Evolutionary conservation across 2,329 filamentous ascomycete genomes (phyloP).

Genomic region (Fusarium burgessii): DNA sequence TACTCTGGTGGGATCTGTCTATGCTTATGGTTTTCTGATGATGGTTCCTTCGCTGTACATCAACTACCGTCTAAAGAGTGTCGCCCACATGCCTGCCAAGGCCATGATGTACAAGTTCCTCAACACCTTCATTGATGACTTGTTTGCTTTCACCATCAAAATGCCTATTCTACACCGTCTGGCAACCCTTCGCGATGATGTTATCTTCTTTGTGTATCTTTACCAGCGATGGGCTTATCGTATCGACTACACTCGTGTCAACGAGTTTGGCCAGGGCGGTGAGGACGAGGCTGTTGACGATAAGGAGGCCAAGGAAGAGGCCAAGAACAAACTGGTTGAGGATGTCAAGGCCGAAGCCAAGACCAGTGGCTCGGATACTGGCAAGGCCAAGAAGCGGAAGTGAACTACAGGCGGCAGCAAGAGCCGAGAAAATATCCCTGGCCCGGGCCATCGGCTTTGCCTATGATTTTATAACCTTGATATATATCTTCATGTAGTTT

Average conservation of each 20-base stretch:
- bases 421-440: background rate
- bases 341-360: constrained; percentile 56
- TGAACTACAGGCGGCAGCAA: constrained; percentile 33
- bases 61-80: constrained; percentile 96
- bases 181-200: constrained; percentile 91
- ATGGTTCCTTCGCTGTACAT: constrained; percentile 98
- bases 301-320: constrained; percentile 58
- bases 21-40: constrained; percentile 98
- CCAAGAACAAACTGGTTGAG: constrained; percentile 55
- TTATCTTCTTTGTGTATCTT: constrained; percentile 98
- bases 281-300: constrained; percentile 89
- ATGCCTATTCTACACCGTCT: constrained; percentile 96
- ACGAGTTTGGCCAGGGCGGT: constrained; percentile 98
- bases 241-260: constrained; percentile 90
- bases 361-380: constrained; percentile 63
- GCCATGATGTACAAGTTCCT: constrained; percentile 99
- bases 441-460: background rate
- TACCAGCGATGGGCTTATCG: constrained; percentile 96
- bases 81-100: constrained; percentile 96
- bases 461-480: background rate
- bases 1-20: constrained; percentile 94
- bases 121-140: constrained; percentile 98
- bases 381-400: constrained; percentile 59
- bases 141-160: constrained; percentile 99
- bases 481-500: background rate